Evolutionary conservation across 768 basidiomycete species (phyloP).

Genomic region (Kwoniella sp.): DNA sequence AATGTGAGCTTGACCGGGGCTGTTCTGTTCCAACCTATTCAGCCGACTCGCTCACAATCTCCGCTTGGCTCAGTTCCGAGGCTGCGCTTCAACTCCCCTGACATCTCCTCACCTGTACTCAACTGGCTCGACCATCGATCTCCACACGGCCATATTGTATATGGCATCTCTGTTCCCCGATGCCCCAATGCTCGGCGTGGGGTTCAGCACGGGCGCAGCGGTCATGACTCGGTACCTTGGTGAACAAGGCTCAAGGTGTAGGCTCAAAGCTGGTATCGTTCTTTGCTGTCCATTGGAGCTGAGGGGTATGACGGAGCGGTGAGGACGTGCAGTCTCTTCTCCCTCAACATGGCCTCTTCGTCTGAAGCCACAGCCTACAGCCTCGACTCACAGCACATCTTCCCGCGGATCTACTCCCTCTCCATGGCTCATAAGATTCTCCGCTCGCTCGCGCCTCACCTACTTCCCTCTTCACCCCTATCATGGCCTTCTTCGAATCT

Average conservation of each 20-base stretch:
- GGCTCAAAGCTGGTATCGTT: conserved; percentile 13
- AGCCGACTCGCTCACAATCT: not conserved
- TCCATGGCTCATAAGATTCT: conserved; percentile 24
- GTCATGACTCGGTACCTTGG: conserved; percentile 80
- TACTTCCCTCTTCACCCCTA: conserved; percentile 13
- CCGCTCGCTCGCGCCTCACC: conserved; percentile 11
- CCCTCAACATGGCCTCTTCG: not conserved
- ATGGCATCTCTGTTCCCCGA: conserved; percentile 66
- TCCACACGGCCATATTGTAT: conserved; percentile 70
- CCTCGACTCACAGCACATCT: conserved; percentile 14
- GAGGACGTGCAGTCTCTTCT: not conserved
- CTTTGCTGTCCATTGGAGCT: conserved; percentile 24
- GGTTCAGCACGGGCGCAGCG: conserved; percentile 86
- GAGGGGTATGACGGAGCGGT: conserved; percentile 16
- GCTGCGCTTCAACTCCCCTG: conserved; percentile 68
- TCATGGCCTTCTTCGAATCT: conserved; percentile 9
- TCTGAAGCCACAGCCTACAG: too few relatives aligned
- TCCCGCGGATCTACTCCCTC: conserved; percentile 19
- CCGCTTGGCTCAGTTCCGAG: conserved; percentile 2
- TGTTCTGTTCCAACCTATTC: too few relatives aligned
- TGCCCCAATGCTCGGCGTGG: conserved; percentile 75
- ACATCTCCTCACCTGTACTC: conserved; percentile 68
- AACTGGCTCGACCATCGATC: conserved; percentile 76
- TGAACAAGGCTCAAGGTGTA: conserved; percentile 51
- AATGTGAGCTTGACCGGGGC: conserved; percentile 80